Evolutionary conservation across 2,329 filamentous ascomycete species (phyloP).

Genomic region (Penicillium janthinellum): DNA sequence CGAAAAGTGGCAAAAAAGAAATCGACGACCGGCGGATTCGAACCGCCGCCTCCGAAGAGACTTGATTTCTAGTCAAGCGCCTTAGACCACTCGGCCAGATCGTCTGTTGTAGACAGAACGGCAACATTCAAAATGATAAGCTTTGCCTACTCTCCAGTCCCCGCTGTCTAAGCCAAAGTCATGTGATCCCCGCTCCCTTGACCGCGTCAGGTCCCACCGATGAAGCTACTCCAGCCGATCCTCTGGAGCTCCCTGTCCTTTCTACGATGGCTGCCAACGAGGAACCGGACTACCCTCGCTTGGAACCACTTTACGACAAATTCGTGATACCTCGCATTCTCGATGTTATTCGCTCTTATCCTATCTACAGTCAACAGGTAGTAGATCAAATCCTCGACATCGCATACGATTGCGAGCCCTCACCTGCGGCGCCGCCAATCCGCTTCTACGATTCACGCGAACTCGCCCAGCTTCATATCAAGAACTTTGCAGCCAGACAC

Average conservation of each 20-base stretch:
- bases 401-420: neutral
- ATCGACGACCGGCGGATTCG: slow-evolving; percentile 5
- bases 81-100: slow-evolving; percentile 9
- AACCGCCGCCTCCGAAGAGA: slow-evolving; percentile 7
- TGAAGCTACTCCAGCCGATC: too few species aligned
- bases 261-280: neutral
- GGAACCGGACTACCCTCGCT: neutral
- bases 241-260: neutral
- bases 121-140: too few species aligned
- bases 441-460: neutral
- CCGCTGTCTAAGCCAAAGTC: too few species aligned
- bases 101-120: neutral
- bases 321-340: neutral
- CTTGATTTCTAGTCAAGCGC: slow-evolving; percentile 10
- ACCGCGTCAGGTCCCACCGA: too few species aligned
- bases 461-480: neutral
- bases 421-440: neutral
- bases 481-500: neutral
- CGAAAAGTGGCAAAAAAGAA: neutral
- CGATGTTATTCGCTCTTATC: neutral
- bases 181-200: too few species aligned
- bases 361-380: neutral
- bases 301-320: neutral
- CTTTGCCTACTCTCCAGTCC: too few species aligned
- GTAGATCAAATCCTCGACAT: slow-evolving; percentile 1